Percentiles rank a stretch among this genome's conserved stretches.
These are phyloP conservation scores for Theileria parva DNA, from an alignment of 169 alveolate genomes.

Conservation along the genomic window DNA sequence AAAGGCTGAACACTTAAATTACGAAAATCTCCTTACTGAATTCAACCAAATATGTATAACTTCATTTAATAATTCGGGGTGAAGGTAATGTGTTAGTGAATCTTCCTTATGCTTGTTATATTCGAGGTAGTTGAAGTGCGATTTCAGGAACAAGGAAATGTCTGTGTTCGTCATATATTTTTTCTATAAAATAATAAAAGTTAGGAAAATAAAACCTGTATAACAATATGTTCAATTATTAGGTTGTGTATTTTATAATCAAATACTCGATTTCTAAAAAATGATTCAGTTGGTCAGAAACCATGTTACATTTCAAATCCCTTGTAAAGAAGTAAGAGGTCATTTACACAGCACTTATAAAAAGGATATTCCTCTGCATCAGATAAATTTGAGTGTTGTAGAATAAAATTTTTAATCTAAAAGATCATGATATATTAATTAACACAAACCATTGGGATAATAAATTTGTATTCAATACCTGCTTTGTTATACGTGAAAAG, in stretches of 20 bases:
- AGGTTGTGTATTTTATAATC: constrained; percentile 20
- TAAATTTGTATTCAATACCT: background rate
- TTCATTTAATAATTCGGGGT: constrained; percentile 36
- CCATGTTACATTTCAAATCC: constrained; percentile 51
- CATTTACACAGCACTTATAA: constrained; percentile 48
- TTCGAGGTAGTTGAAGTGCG: constrained; percentile 35
- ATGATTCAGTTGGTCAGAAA: background rate
- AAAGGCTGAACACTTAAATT: background rate
- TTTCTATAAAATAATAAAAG: constrained; percentile 10
- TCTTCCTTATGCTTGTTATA: background rate
- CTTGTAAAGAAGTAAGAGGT: constrained; percentile 57
- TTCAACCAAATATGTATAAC: constrained; percentile 21
- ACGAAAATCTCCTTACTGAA: constrained; percentile 12
- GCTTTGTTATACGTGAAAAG: constrained; percentile 32
- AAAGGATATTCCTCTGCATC: constrained; percentile 10
- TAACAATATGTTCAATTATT: background rate
- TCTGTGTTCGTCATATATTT: constrained; percentile 42
- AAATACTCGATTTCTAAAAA: constrained; percentile 30
- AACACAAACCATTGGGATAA: constrained; percentile 13
- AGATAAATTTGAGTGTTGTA: constrained; percentile 36
- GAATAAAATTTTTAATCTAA: constrained; percentile 39
- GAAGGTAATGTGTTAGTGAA: background rate
- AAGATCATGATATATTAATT: background rate
- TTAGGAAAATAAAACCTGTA: constrained; percentile 12
- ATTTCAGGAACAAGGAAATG: constrained; percentile 30